Percentiles rank a stretch among this genome's conserved stretches.
Conservation (phyloP, 768 basidiomycete genomes). For the Lactarius hatsudake region DNA sequence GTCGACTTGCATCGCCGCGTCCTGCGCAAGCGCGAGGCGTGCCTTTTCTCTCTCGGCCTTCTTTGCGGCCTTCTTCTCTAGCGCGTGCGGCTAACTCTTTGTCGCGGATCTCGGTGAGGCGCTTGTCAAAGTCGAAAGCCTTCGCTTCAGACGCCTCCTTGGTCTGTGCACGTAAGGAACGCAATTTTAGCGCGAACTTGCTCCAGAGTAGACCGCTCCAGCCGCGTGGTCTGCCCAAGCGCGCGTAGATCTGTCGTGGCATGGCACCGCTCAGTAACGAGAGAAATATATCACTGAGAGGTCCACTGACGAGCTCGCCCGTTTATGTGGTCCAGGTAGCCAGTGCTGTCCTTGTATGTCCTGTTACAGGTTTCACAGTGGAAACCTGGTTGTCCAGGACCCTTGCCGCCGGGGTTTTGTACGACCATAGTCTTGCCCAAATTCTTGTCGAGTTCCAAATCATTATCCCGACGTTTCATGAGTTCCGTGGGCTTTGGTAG, state of each 20-base stretch:
- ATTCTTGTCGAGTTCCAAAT: constrained; percentile 93
- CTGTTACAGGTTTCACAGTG: constrained; percentile 89
- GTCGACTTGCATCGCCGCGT: constrained; percentile 41
- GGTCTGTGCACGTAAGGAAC: constrained; percentile 77
- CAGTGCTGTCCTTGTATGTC: constrained; percentile 91
- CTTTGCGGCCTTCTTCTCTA: constrained; percentile 74
- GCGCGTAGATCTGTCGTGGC: constrained; percentile 70
- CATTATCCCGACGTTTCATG: constrained; percentile 82
- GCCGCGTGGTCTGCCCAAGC: constrained; percentile 93
- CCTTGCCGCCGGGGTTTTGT: constrained; percentile 73
- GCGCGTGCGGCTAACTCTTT: constrained; percentile 66
- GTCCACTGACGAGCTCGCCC: constrained; percentile 77
- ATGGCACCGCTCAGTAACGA: constrained; percentile 7
- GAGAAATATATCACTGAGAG: not conserved
- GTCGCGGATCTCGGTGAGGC: constrained; percentile 76
- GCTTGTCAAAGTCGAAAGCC: constrained; percentile 91
- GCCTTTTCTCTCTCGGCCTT: constrained; percentile 74
- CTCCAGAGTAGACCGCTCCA: constrained; percentile 85
- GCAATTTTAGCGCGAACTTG: constrained; percentile 94
- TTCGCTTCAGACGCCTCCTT: constrained; percentile 80
- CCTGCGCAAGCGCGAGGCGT: constrained; percentile 61
- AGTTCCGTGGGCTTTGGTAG: constrained; percentile 91
- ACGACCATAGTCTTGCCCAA: constrained; percentile 94
- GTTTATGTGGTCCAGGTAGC: constrained; percentile 95
- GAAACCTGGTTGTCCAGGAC: constrained; percentile 91